phyloP scores from a whole-genome alignment of 1,139 yeast species.

The Suhomyces wounanorum region DNA sequence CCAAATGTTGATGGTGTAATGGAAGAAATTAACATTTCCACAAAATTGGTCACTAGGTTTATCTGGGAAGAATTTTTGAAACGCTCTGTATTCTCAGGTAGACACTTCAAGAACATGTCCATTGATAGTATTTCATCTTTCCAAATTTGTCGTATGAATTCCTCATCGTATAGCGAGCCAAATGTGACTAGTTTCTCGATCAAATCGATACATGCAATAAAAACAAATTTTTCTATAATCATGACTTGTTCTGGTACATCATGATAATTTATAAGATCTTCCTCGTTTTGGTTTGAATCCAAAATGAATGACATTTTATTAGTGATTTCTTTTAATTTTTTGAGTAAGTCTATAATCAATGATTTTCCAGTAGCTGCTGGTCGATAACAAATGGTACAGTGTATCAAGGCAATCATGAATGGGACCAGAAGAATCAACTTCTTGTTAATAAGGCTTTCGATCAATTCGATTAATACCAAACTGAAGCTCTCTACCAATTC shows the following conservation, averaged over 20 bases:
- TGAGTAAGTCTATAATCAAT: slow-evolving; percentile 27
- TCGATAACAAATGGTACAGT: slow-evolving; percentile 54
- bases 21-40: slow-evolving; percentile 47
- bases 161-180: slow-evolving; percentile 27
- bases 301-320: slow-evolving; percentile 26
- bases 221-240: slow-evolving; percentile 51
- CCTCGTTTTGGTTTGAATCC: slow-evolving; percentile 32
- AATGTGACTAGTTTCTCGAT: slow-evolving; percentile 43
- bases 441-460: slow-evolving; percentile 26
- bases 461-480: slow-evolving; percentile 38
- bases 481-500: slow-evolving; percentile 43
- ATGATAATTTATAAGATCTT: slow-evolving; percentile 37
- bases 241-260: slow-evolving; percentile 43
- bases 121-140: slow-evolving; percentile 21
- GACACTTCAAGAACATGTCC: slow-evolving; percentile 28
- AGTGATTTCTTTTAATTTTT: slow-evolving; percentile 23
- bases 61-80: slow-evolving; percentile 41
- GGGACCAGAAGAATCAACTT: slow-evolving; percentile 48
- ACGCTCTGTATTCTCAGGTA: slow-evolving; percentile 45
- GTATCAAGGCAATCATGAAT: slow-evolving; percentile 53
- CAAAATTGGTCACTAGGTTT: slow-evolving; percentile 36
- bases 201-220: slow-evolving; percentile 55
- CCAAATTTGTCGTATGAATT: slow-evolving; percentile 29
- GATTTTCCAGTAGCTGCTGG: slow-evolving; percentile 53
- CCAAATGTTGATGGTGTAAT: slow-evolving; percentile 35